Conservation (phyloP, 306 rosid species). For the Vigna trinervia region DNA sequence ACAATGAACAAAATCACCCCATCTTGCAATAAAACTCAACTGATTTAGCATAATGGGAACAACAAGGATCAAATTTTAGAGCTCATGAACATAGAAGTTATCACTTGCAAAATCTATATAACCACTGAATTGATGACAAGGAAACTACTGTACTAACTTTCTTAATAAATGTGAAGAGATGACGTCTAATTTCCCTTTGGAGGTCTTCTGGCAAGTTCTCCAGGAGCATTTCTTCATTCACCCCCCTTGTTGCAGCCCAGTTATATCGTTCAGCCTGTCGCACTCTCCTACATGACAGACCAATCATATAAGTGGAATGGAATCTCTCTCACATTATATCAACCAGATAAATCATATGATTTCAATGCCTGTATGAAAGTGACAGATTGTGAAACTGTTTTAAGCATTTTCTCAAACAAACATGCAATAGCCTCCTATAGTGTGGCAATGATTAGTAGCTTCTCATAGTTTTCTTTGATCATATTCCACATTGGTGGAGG, state of each 20-base stretch:
- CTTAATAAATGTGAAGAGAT: slow-evolving; percentile 56
- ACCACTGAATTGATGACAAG: neutral
- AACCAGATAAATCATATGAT: neutral
- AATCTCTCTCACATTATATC: slow-evolving; percentile 19
- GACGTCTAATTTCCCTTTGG: slow-evolving; percentile 81
- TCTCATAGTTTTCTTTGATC: neutral
- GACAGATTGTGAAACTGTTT: neutral
- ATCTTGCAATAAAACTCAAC: neutral
- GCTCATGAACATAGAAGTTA: neutral
- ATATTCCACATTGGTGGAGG: slow-evolving; percentile 3
- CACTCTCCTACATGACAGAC: slow-evolving; percentile 66
- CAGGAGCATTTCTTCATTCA: slow-evolving; percentile 80
- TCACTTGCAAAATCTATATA: neutral
- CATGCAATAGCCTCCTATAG: neutral
- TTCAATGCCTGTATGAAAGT: neutral
- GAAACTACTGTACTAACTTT: slow-evolving; percentile 34
- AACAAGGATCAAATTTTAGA: slow-evolving; percentile 12
- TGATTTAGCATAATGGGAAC: neutral
- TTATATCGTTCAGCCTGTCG: slow-evolving; percentile 74
- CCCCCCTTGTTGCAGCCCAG: slow-evolving; percentile 96
- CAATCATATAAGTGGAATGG: slow-evolving; percentile 12
- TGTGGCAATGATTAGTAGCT: neutral
- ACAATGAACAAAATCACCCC: neutral
- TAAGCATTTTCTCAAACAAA: neutral
- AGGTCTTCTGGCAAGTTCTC: slow-evolving; percentile 88